Base-by-base conservation (phyloP, 371 early-diverging fungal genomes). In the Choanephora cucurbitarum region DNA sequence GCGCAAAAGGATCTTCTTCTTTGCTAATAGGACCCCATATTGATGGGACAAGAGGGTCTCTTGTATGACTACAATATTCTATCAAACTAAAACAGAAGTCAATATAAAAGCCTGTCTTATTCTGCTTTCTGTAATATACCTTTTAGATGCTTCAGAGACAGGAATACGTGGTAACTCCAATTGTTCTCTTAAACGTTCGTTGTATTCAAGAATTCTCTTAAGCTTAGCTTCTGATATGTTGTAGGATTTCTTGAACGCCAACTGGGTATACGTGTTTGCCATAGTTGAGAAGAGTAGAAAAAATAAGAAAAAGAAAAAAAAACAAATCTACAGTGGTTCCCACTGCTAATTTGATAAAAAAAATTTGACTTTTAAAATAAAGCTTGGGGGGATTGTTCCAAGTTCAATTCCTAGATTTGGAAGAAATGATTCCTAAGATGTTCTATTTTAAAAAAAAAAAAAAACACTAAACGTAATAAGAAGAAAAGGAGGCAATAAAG, bases 1-100 rank as follows among this genome's bases (percentile, higher is more conserved):
- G 80, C 49, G 82, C 86, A 72, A 87, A 93, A 37, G 93, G 94
- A 67, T 94, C 91, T 49, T 93, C 89, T 19, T 83, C 77, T 62
- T 84, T 85, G 63, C 85, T 86, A 8, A 77, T 57, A 21, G 70
- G 62, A 9, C 94, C 94, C 94, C 92, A 93, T 43, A 90, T 75
- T 7, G 84, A 90, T 11, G 91, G 92, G 48, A 93, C 61, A 24
- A 93, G 73, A 41, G 81, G 80, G 69, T 93, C 93, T 48, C 67
- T 67, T 50, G 75, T 82, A 18, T 50, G 42, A 55, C 73, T 75
- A 52, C 86, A 86, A 58, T 80, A 78, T 28, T 77, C 62, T 48
- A 84, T 74, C 32, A 84, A 58, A 43, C 84, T 85, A 60, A 32
- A 28, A 28, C 3, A 28, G 31, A 21, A n/a, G 13, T 19, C 31